phyloP scores from a whole-genome alignment of 2,329 filamentous ascomycete species.

The Alternaria sp. region DNA sequence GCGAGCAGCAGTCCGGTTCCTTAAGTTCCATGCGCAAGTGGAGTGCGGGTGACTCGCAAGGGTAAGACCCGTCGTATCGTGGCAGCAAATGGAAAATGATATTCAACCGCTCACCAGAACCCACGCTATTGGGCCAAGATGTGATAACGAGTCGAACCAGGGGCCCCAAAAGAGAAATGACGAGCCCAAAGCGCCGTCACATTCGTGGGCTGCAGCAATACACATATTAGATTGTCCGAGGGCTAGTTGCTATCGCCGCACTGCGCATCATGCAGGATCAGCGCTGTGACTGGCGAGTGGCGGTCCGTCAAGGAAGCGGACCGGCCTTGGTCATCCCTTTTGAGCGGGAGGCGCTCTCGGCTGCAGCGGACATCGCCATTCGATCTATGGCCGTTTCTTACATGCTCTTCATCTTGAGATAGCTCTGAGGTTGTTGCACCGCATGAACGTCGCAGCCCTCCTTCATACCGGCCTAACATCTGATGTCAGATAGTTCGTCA shows the following conservation, averaged over 20 bases:
- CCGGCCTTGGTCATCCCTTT: slow-evolving; percentile 27
- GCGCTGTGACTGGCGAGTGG: slow-evolving; percentile 39
- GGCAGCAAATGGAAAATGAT: slow-evolving; percentile 46
- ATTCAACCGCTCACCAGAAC: slow-evolving; percentile 46
- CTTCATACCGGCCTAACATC: slow-evolving; percentile 15
- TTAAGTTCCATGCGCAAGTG: slow-evolving; percentile 44
- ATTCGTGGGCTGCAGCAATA: slow-evolving; percentile 34
- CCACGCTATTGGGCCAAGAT: slow-evolving; percentile 51
- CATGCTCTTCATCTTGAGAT: slow-evolving; percentile 13
- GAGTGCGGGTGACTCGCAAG: slow-evolving; percentile 44
- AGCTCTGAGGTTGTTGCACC: slow-evolving; percentile 21
- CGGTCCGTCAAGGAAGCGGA: slow-evolving; percentile 32
- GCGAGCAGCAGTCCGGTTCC: slow-evolving; percentile 40
- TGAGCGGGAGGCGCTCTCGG: slow-evolving; percentile 45
- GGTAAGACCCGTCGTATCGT: slow-evolving; percentile 38
- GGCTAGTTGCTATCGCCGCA: slow-evolving; percentile 20
- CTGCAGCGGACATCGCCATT: slow-evolving; percentile 43
- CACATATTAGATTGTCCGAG: slow-evolving; percentile 27
- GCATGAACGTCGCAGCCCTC: slow-evolving; percentile 11
- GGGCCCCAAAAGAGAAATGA: slow-evolving; percentile 31
- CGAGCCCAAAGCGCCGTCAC: slow-evolving; percentile 40
- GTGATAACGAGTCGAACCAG: slow-evolving; percentile 45
- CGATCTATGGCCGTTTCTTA: slow-evolving; percentile 27
- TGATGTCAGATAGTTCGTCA: slow-evolving; percentile 26
- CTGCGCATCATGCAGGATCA: slow-evolving; percentile 33